A percentile compares a stretch with the other conserved stretches of the same genome.
phyloP scores from a whole-genome alignment of 2,329 filamentous ascomycete genomes.

The Talaromyces islandicus region DNA sequence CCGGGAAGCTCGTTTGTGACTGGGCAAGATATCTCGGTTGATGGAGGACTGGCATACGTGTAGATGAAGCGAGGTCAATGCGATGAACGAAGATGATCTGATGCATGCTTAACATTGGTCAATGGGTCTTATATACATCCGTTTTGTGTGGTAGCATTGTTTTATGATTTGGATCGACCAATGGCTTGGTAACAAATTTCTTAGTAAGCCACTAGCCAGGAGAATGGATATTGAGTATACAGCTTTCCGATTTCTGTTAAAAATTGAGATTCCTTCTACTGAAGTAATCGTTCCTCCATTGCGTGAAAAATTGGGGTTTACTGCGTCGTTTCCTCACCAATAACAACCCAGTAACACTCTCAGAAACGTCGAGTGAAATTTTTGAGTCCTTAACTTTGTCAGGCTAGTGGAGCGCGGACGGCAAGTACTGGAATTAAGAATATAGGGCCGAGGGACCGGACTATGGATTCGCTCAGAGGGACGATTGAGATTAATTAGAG shows the following conservation, averaged over 20 bases:
- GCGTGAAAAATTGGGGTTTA: neutral
- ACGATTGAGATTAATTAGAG: no score
- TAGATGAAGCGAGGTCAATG: slow-evolving; percentile 1
- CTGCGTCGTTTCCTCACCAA: neutral
- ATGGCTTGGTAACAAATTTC: neutral
- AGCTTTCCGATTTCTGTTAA: neutral
- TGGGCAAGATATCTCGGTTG: neutral
- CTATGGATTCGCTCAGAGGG: neutral
- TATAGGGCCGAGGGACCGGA: no score
- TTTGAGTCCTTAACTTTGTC: neutral
- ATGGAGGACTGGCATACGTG: slow-evolving; percentile 11
- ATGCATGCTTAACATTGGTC: neutral
- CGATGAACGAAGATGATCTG: neutral
- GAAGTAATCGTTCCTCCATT: neutral
- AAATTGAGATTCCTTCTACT: neutral
- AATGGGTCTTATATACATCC: neutral
- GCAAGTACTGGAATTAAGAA: neutral
- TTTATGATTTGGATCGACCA: neutral
- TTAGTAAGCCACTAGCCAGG: neutral
- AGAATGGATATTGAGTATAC: neutral
- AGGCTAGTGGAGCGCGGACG: neutral
- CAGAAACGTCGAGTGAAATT: neutral
- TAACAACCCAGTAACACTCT: neutral
- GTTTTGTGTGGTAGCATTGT: neutral
- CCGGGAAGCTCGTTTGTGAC: neutral